Conservation (phyloP, 2,329 filamentous ascomycete genomes). For the Venturia effusa region DNA sequence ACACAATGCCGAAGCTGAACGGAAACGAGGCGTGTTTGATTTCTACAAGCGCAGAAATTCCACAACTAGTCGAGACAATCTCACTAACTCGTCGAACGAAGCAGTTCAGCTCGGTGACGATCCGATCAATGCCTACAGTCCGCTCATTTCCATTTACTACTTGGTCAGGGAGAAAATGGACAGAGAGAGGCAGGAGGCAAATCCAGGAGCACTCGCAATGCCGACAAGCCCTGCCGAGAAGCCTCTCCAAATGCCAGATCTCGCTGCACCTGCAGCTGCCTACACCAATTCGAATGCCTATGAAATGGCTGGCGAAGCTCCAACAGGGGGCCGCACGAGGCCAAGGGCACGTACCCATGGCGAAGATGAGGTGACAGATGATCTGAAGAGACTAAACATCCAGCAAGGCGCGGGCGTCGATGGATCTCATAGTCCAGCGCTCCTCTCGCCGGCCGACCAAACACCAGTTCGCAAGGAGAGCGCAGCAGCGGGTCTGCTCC, state of each 20-base stretch:
- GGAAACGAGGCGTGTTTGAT: conserved; percentile 88
- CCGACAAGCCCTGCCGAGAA: conserved; percentile 39
- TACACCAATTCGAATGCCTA: conserved; percentile 79
- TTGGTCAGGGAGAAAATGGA: conserved; percentile 92
- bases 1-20: conserved; percentile 48
- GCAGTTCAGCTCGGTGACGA: conserved; percentile 73
- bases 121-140: conserved; percentile 86
- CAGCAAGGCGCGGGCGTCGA: conserved; percentile 28
- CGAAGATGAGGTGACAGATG: conserved; percentile 77
- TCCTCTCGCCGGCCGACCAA: conserved; percentile 43
- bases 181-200: conserved; percentile 53
- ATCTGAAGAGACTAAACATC: conserved; percentile 54
- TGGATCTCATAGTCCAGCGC: conserved; percentile 35
- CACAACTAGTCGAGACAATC: conserved; percentile 68
- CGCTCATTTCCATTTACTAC: conserved; percentile 88
- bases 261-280: conserved; percentile 71
- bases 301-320: conserved; percentile 81
- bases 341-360: conserved; percentile 87
- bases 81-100: conserved; percentile 75
- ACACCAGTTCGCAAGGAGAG: conserved; percentile 59
- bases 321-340: conserved; percentile 70
- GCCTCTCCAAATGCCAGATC: conserved; percentile 56
- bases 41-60: conserved; percentile 96
- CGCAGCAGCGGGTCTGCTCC: conserved; percentile 69
- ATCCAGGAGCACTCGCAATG: conserved; percentile 48